A percentile compares a stretch with the other conserved stretches of the same genome.
phyloP scores from a whole-genome alignment of 1,284 basidiomycete species.

The Moesziomyces antarcticus region DNA sequence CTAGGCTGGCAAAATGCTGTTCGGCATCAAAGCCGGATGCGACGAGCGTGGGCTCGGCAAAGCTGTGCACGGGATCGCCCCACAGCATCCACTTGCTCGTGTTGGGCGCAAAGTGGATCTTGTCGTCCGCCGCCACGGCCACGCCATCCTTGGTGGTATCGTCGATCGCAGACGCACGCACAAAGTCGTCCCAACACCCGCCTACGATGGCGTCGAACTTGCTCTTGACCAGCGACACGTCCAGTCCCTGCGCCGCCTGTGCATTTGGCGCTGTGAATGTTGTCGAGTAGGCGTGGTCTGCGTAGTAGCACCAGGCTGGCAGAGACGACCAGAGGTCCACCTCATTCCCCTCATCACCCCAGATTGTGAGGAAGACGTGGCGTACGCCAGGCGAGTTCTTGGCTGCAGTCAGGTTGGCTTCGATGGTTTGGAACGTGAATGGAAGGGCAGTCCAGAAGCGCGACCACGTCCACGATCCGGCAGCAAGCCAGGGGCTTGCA shows the following conservation, averaged over 20 bases:
- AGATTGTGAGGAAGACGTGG: conserved; percentile 68
- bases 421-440: conserved; percentile 68
- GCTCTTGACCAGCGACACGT: conserved; percentile 49
- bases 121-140: conserved; percentile 43
- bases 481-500: conserved; percentile 67
- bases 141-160: conserved; percentile 31
- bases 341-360: conserved; percentile 70
- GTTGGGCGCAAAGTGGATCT: conserved; percentile 66
- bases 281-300: conserved; percentile 65
- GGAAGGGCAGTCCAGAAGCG: conserved; percentile 69
- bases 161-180: conserved; percentile 67
- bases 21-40: conserved; percentile 50
- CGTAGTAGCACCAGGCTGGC: conserved; percentile 63
- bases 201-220: conserved; percentile 65
- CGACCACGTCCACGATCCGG: conserved; percentile 68
- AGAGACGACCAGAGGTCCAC: conserved; percentile 53
- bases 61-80: conserved; percentile 59
- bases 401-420: conserved; percentile 66
- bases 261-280: background rate
- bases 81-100: conserved; percentile 68
- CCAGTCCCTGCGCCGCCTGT: conserved; percentile 22
- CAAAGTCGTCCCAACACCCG: conserved; percentile 67
- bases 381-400: conserved; percentile 61
- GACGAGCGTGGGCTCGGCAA: conserved; percentile 50
- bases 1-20: conserved; percentile 33